Evolutionary conservation across 139 green algal species (phyloP).

Genomic region (Mychonastes homosphaera): DNA sequence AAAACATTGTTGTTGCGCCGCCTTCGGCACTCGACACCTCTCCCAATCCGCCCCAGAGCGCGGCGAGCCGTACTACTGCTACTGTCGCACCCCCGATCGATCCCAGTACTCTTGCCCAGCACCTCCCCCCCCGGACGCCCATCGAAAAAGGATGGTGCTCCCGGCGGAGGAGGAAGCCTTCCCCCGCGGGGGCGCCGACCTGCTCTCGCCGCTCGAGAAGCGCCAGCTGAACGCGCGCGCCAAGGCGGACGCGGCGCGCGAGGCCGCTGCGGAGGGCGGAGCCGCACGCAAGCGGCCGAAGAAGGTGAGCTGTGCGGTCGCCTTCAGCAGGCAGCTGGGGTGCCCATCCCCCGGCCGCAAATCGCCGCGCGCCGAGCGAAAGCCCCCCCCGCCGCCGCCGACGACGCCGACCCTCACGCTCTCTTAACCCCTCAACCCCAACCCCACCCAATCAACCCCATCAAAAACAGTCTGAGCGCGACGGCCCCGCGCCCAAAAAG

Average conservation of each 20-base stretch:
- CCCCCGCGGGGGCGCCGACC: slow-evolving; percentile 48
- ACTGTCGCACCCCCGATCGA: too few relatives aligned
- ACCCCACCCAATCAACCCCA: background rate
- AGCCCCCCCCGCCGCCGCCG: background rate
- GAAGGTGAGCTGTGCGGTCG: slow-evolving; percentile 1
- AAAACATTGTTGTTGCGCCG: too few relatives aligned
- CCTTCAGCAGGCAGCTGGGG: background rate
- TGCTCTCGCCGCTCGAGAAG: slow-evolving; percentile 45
- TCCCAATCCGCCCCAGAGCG: too few relatives aligned
- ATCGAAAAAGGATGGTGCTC: too few relatives aligned
- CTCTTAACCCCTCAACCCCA: background rate
- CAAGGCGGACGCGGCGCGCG: slow-evolving; percentile 40
- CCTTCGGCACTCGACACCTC: too few relatives aligned
- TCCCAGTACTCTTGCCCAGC: too few relatives aligned
- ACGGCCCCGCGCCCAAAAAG: too few relatives aligned
- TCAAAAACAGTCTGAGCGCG: too few relatives aligned
- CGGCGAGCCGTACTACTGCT: too few relatives aligned
- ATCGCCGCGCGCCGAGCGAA: background rate
- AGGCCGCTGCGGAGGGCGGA: slow-evolving; percentile 27
- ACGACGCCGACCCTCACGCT: background rate
- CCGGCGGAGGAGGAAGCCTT: slow-evolving; percentile 60
- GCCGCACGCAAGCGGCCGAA: slow-evolving; percentile 15
- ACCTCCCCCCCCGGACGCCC: too few relatives aligned
- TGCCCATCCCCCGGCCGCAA: background rate
- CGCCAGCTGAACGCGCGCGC: slow-evolving; percentile 44